Base-by-base conservation (phyloP, 768 basidiomycete species). In the Leccinum fibrillosum region DNA sequence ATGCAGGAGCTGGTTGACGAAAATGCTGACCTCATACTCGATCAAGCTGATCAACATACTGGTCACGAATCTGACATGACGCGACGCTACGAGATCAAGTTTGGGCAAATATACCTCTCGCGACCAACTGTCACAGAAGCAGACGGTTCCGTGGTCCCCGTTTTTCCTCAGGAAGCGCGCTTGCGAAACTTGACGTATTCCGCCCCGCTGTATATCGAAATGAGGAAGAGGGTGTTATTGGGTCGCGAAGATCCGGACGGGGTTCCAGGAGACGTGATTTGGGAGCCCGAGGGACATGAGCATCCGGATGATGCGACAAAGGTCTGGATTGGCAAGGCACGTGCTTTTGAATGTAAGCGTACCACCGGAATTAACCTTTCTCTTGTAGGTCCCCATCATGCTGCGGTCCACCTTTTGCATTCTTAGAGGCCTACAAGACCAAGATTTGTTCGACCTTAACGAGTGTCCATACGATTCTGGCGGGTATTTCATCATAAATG, bases 1-100 rank as follows among this genome's bases (percentile, higher is more conserved):
- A 97, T 99, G 94, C 96, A 98, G 75, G 97, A 98, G 72, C 82
- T 99, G 25, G 95, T 99, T 21, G 97, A 98, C 72, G 97, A 99
- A 76, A 92, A 92, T 63, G 77, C 88, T n/a, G 92, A 93, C 66
- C 85, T 99, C 68, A 94, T 96, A 63, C 79, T 99, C 50, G 96
- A 98, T 76, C 97, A 98, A 75, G 90, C 90, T 53, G 89, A 92
- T 72, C 97, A 99, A 74, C 94, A 97, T 72, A 90, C 94, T 9
- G 96, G 96, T 5, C 88, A 90, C 62, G 85, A 88, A 47, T 82
- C 86, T 60, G 83, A 85, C 60, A 86, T 87, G 77, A 87, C 93
- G 71, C 86, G 93, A 63, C 92, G 97, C 57, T 98, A 95, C 74
- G 93, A 98, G 77, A 92, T 99, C 74, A 90, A 90, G 66, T 99